These are phyloP conservation scores for Nemania sp. DNA, from an alignment of 2,329 filamentous ascomycete species.

Conservation along the genomic window DNA sequence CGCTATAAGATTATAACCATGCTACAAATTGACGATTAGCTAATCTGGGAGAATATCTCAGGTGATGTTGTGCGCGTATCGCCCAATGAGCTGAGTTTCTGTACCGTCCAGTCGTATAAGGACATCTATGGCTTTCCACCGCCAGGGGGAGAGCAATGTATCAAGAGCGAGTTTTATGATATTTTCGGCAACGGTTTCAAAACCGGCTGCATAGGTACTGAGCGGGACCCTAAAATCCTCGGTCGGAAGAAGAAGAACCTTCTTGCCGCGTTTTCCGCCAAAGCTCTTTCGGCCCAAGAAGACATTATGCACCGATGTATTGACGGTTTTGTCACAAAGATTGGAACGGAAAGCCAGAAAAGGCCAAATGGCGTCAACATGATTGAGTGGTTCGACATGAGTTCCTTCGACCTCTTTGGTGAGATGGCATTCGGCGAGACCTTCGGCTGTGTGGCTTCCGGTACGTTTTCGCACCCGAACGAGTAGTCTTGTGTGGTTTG, in stretches of 20 bases:
- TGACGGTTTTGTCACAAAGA: constrained; percentile 31
- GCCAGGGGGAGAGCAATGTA: constrained; percentile 20
- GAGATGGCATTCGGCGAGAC: constrained; percentile 40
- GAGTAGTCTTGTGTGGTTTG: neutral
- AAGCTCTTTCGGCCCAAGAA: constrained; percentile 33
- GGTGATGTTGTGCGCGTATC: constrained; percentile 39
- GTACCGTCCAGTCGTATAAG: constrained; percentile 31
- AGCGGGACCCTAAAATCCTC: constrained; percentile 36
- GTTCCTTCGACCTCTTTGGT: constrained; percentile 37
- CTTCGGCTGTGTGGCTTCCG: constrained; percentile 35
- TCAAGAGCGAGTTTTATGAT: constrained; percentile 43
- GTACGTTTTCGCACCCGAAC: constrained; percentile 17
- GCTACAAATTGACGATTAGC: neutral
- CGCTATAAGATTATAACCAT: neutral
- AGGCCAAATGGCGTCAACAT: constrained; percentile 32
- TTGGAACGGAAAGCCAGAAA: constrained; percentile 19
- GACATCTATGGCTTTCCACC: constrained; percentile 38
- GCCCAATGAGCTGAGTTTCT: constrained; percentile 40
- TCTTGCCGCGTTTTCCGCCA: constrained; percentile 31
- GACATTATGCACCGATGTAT: constrained; percentile 29
- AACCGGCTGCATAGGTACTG: constrained; percentile 35
- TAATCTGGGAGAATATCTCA: constrained; percentile 3
- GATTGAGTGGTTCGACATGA: constrained; percentile 36
- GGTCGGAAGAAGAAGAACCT: constrained; percentile 37
- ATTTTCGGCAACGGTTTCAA: constrained; percentile 37